These are phyloP conservation scores for Clathrospora elynae DNA, from an alignment of 2,329 filamentous ascomycete genomes.

Conservation along the genomic window DNA sequence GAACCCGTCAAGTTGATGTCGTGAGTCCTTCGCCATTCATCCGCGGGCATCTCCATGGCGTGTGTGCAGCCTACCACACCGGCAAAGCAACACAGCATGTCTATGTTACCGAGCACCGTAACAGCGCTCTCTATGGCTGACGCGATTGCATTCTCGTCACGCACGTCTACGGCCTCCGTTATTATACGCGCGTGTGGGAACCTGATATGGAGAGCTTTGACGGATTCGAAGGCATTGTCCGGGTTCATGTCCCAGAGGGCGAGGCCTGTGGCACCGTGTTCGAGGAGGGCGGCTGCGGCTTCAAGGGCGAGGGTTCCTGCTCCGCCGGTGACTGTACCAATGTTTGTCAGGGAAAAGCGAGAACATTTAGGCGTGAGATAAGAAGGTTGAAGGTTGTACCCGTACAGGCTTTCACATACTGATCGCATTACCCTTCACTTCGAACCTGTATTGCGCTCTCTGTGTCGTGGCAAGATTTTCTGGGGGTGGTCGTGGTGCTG, in stretches of 20 bases:
- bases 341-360: slow-evolving; percentile 3
- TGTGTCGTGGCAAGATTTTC: slow-evolving; percentile 50
- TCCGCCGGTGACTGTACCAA: slow-evolving; percentile 64
- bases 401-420: slow-evolving; percentile 48
- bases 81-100: slow-evolving; percentile 67
- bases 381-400: slow-evolving; percentile 13
- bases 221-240: slow-evolving; percentile 50
- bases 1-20: slow-evolving; percentile 75
- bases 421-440: slow-evolving; percentile 59
- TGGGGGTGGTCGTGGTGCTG: slow-evolving; percentile 52
- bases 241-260: slow-evolving; percentile 65
- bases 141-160: slow-evolving; percentile 56
- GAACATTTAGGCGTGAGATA: background rate
- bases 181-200: slow-evolving; percentile 62
- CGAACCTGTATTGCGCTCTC: slow-evolving; percentile 56
- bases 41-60: slow-evolving; percentile 63
- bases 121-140: slow-evolving; percentile 46
- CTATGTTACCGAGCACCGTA: slow-evolving; percentile 56
- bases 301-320: slow-evolving; percentile 66
- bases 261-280: slow-evolving; percentile 67
- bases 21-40: slow-evolving; percentile 66
- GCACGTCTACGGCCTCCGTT: slow-evolving; percentile 63
- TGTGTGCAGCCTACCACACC: slow-evolving; percentile 69
- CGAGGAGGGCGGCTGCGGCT: slow-evolving; percentile 66
- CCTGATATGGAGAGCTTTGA: slow-evolving; percentile 55